Conservation (phyloP, 1,139 yeast species). For the Pneumocystis oryctolagi region DNA sequence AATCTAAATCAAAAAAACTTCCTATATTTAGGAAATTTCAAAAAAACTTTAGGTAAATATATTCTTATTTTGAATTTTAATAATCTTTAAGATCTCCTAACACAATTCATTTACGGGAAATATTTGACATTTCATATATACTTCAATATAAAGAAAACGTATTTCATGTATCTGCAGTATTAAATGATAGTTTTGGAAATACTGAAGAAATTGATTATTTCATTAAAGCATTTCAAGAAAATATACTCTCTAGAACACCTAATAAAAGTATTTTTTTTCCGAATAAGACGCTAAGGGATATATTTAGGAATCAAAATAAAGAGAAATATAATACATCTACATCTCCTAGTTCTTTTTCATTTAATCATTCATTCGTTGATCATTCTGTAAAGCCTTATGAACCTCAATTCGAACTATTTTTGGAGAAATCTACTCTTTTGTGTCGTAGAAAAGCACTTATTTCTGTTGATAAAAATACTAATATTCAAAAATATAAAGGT, state of each 20-base stretch:
- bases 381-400: slow-evolving; percentile 20
- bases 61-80: neutral
- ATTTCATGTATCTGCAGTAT: slow-evolving; percentile 17
- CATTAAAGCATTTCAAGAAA: neutral
- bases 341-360: neutral
- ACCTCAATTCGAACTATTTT: slow-evolving; percentile 44
- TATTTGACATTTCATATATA: slow-evolving; percentile 86
- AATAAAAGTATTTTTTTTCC: too few species aligned
- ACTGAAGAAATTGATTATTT: neutral
- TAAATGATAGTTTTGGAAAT: neutral
- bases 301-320: neutral
- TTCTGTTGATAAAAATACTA: neutral
- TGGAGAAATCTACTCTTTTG: slow-evolving; percentile 67
- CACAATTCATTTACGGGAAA: slow-evolving; percentile 82
- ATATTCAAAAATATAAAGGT: slow-evolving; percentile 30
- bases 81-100: slow-evolving; percentile 54
- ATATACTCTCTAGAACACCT: neutral
- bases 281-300: neutral
- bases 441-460: slow-evolving; percentile 48
- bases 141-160: slow-evolving; percentile 80
- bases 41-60: neutral
- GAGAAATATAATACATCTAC: slow-evolving; percentile 23
- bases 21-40: neutral
- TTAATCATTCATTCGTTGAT: neutral
- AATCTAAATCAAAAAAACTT: neutral